Evolutionary conservation across 257 asterid species (phyloP), one percentile per base, ranked within the genome.

Genomic region (Forsythia suspensa): DNA sequence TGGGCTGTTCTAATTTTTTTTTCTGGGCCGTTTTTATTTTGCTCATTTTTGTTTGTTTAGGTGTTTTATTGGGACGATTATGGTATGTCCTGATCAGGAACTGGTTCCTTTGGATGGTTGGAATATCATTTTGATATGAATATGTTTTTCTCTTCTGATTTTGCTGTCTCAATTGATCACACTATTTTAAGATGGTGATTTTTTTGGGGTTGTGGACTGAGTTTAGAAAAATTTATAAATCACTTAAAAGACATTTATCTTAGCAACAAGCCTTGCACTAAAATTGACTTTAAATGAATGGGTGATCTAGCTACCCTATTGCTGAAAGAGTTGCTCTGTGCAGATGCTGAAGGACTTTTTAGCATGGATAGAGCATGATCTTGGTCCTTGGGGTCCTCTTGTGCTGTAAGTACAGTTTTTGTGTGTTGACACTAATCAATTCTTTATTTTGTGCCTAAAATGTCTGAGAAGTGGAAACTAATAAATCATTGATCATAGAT

Each of bases 381-480:
- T 88, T 73, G 91, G 91, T 75, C 87, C 87, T 76, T 88, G 91
- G 91, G 91, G 91, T 82, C 91, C 91, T 80, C 73, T 85, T 70
- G 91, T 82, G 75, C 70, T 88, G 91, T 88, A 80, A 85, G 89
- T 84, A 24, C 70, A 69, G 13, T 55, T 71, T 55, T 68, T n/a
- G 20, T 29, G 6, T 63, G 11, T 16, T 4, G 15, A 24, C 37
- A 63, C 20, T 24, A 61, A 24, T 21, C 70, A 21, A 21, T 13
- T 63, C 70, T 37, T 12, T 79, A 42, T 12, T 24, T 42, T 10
- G 5, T 16, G 3, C 18, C 11, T 37, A 18, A 43, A 29, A 13
- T 3, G 15, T 15, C 8, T 41, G n/a, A 3, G 16, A 21, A 63
- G 70, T 63, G 40, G 70, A 63, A 24, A 63, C 2, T 36, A 63